Evolutionary conservation across 176 grass and related monocot genomes (phyloP).

Genomic region (Saccharum spontaneum): DNA sequence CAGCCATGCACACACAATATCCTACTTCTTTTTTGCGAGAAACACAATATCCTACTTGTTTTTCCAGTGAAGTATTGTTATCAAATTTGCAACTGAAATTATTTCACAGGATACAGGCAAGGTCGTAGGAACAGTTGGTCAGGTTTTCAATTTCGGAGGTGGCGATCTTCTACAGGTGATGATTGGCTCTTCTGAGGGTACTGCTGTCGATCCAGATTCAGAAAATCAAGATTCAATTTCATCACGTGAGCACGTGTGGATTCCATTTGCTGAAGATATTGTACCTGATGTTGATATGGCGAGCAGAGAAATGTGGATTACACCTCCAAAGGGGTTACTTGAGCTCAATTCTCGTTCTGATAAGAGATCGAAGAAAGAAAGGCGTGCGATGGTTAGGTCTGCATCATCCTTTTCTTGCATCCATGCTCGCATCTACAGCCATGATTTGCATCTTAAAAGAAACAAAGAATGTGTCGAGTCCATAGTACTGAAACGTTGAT

Average conservation of each 20-base stretch:
- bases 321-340: conserved; percentile 90
- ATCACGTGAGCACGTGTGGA: conserved; percentile 61
- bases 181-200: conserved; percentile 30
- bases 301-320: conserved; percentile 80
- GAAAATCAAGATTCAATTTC: conserved; percentile 39
- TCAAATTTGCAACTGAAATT: conserved; percentile 19
- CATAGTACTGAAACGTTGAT: conserved; percentile 8
- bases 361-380: conserved; percentile 86
- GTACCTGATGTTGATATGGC: conserved; percentile 83
- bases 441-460: conserved; percentile 21
- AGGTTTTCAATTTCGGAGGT: conserved; percentile 76
- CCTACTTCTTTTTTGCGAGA: not conserved
- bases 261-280: conserved; percentile 94
- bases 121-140: conserved; percentile 67
- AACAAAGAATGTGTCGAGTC: not conserved
- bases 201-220: conserved; percentile 22
- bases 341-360: conserved; percentile 81
- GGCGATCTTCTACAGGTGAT: conserved; percentile 82
- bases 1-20: not conserved
- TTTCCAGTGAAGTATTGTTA: not conserved
- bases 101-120: conserved; percentile 67
- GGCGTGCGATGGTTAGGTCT: conserved; percentile 87
- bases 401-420: conserved; percentile 48
- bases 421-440: not conserved
- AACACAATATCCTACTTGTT: not conserved